These are phyloP conservation scores for Crassisporium funariophilum DNA, from an alignment of 768 basidiomycete genomes.

Conservation along the genomic window DNA sequence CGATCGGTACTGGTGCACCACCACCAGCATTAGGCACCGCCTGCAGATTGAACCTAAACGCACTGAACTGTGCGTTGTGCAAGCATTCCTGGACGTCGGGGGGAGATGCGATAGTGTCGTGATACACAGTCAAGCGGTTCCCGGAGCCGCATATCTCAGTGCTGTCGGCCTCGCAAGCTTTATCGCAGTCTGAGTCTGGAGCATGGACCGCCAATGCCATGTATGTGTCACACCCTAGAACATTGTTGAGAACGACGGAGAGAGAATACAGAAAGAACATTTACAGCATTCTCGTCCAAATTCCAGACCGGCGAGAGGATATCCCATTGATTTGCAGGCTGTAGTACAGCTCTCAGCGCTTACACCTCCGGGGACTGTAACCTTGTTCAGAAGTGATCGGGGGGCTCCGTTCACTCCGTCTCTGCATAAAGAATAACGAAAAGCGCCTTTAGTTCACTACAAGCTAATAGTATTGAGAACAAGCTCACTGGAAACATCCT, in stretches of 20 bases:
- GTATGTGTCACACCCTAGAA: conserved; percentile 60
- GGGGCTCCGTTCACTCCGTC: conserved; percentile 7
- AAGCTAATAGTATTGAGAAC: neutral
- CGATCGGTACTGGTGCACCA: conserved; percentile 2
- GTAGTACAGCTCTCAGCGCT: conserved; percentile 14
- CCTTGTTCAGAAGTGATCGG: conserved; percentile 4
- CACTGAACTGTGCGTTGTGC: conserved; percentile 2
- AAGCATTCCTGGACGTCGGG: conserved; percentile 2
- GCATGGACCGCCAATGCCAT: conserved; percentile 49
- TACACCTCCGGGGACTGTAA: conserved; percentile 5
- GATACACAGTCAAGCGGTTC: conserved; percentile 53
- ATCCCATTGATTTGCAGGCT: conserved; percentile 12
- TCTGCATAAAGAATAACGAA: neutral
- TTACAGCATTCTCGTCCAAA: neutral
- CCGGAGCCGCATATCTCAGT: conserved; percentile 59
- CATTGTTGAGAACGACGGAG: conserved; percentile 1
- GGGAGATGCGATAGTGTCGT: conserved; percentile 9
- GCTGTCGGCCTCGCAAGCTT: conserved; percentile 57
- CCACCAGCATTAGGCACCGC: conserved; percentile 4
- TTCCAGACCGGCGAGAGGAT: conserved; percentile 10
- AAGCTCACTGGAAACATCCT: conserved; percentile 11
- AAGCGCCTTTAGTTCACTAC: neutral
- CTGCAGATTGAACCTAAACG: conserved; percentile 10
- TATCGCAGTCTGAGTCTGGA: conserved; percentile 53
- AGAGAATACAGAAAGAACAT: neutral